A percentile compares a stretch with the other conserved stretches of the same genome.
phyloP scores from a whole-genome alignment of 1,284 basidiomycete genomes.

The Trichosporon asahii region DNA sequence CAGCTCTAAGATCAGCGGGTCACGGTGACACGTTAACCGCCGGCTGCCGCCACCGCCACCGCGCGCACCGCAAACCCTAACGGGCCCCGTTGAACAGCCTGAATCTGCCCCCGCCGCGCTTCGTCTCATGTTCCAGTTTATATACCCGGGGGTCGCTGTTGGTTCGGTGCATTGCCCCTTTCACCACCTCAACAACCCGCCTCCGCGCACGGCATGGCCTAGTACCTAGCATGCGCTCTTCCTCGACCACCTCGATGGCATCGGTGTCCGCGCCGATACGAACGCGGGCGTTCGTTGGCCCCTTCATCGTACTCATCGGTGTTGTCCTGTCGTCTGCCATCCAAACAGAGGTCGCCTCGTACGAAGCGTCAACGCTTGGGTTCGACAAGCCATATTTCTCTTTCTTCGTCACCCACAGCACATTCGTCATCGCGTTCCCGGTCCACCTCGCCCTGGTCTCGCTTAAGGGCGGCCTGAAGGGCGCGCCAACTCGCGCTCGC shows the following conservation, averaged over 20 bases:
- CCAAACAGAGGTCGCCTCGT: slow-evolving; percentile 49
- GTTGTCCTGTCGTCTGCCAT: slow-evolving; percentile 46
- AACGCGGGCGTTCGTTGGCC: slow-evolving; percentile 26
- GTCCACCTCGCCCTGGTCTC: slow-evolving; percentile 36
- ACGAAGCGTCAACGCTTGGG: slow-evolving; percentile 28
- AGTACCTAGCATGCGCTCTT: slow-evolving; percentile 2
- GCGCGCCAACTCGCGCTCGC: slow-evolving; percentile 3
- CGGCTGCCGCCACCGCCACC: neutral
- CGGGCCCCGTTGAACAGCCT: neutral
- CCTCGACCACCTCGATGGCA: neutral
- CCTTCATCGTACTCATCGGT: slow-evolving; percentile 38
- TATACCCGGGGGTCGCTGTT: neutral
- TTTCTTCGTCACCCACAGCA: slow-evolving; percentile 51
- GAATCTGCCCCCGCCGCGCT: neutral
- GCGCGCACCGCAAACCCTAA: neutral
- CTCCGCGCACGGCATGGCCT: slow-evolving; percentile 6
- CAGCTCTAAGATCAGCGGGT: too few relatives aligned
- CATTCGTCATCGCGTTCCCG: slow-evolving; percentile 46
- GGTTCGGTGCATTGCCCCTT: neutral
- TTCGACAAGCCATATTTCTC: slow-evolving; percentile 51
- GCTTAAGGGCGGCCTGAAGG: slow-evolving; percentile 13
- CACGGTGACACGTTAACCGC: neutral
- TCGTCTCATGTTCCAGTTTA: slow-evolving; percentile 2
- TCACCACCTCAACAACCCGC: neutral
- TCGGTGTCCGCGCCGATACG: neutral